Base-by-base conservation (phyloP, 257 asterid genomes). In the Lycium ferocissimum region DNA sequence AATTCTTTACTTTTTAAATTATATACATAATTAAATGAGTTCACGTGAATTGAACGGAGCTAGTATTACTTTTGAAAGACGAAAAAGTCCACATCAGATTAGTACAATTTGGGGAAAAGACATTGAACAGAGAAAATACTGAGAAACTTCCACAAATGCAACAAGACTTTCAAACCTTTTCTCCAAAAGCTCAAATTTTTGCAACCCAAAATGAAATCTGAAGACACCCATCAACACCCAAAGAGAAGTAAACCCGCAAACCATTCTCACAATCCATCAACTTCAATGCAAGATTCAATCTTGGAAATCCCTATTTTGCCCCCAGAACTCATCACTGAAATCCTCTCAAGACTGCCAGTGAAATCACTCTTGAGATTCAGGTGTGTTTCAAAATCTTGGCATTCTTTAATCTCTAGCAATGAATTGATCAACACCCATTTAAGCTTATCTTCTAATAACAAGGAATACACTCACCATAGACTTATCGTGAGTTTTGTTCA, bases 371-470 rank as follows among this genome's bases (percentile, higher is more conserved):
- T 82, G 83, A 89, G 69, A 83, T 90, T 89, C 89, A 89, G 63
- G 84, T 87, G 89, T 84, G 93, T 92, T 84, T 90, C 90, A 78
- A 91, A 83, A 81, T 86, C 91, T 63, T 94, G 96, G 96, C 83
- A 75, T 13, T 61, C 87, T 78, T 3, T 90, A 73, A 91, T 94
- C 54, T 90, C 91, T 82, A 84, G 86, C 88, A 69, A 53, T 2
- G 79, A 65, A 5, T 91, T 94, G 84, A 63, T 78, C 85, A 82
- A 85, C 67, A 33, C 86, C 88, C 93, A 91, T 80, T 87, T 89
- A 75, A 33, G 45, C 47, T 18, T 65, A 4, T 82, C 90, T 0
- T 85, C 71, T 38, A 49, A 49, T 3, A 12, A 62, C 80, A 54
- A 85, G 15, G 83, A 83, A 0, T 72, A 62, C 17, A 20, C 18